A percentile compares a stretch with the other conserved stretches of the same genome.
Conservation (phyloP, 306 rosid genomes). For the Purshia tridentata region DNA sequence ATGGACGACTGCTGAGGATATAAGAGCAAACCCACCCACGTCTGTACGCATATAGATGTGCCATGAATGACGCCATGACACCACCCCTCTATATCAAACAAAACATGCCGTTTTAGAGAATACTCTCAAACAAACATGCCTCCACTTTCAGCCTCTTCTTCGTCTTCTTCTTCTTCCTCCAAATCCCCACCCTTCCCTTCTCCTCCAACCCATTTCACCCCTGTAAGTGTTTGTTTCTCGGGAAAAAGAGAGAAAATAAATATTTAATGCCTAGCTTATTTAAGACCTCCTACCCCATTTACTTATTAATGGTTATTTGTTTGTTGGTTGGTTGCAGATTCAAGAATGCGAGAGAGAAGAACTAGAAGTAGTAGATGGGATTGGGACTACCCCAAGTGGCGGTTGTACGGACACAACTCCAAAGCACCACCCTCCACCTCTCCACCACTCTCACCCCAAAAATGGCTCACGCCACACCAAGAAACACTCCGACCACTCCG, state of each 20-base stretch:
- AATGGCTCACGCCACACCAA: slow-evolving; percentile 31
- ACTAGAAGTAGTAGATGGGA: slow-evolving; percentile 47
- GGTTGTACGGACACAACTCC: slow-evolving; percentile 35
- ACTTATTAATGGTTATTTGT: not conserved
- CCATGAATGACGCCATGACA: not conserved
- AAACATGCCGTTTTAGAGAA: not conserved
- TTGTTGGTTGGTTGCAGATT: slow-evolving; percentile 51
- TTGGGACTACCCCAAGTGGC: slow-evolving; percentile 36
- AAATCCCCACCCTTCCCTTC: slow-evolving; percentile 40
- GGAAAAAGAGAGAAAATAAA: not conserved
- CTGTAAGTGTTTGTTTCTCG: slow-evolving; percentile 36
- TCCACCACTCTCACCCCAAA: slow-evolving; percentile 26
- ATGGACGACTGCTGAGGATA: not conserved
- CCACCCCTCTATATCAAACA: not conserved
- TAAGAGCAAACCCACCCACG: not conserved
- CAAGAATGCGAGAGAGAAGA: slow-evolving; percentile 51
- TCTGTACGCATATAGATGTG: slow-evolving; percentile 1
- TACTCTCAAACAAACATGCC: slow-evolving; percentile 24
- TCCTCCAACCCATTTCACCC: slow-evolving; percentile 33
- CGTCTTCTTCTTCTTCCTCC: slow-evolving; percentile 36
- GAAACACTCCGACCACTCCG: slow-evolving; percentile 44
- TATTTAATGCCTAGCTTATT: not conserved
- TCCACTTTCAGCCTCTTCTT: not conserved
- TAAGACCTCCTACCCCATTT: not conserved
- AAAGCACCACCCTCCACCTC: slow-evolving; percentile 52